phyloP scores from a whole-genome alignment of 2,329 filamentous ascomycete genomes.

The Clonostachys chloroleuca region DNA sequence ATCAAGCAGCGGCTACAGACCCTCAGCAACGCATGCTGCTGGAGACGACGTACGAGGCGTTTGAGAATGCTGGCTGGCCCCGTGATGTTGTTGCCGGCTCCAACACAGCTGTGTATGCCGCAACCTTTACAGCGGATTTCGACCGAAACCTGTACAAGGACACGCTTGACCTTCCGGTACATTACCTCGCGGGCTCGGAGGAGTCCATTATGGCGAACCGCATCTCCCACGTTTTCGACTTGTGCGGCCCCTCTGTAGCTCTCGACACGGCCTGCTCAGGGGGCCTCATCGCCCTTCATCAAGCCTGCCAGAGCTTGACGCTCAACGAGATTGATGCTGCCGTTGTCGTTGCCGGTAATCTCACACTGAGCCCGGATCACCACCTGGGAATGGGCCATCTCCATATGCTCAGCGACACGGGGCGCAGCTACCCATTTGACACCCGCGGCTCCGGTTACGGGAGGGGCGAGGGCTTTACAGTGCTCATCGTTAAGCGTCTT shows the following conservation, averaged over 20 bases:
- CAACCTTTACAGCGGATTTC: slow-evolving; percentile 42
- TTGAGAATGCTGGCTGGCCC: slow-evolving; percentile 47
- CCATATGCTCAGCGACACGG: background rate
- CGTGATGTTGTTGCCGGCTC: slow-evolving; percentile 40
- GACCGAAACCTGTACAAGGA: slow-evolving; percentile 38
- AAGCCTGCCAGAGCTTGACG: slow-evolving; percentile 41
- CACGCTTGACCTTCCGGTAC: slow-evolving; percentile 35
- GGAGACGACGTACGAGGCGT: slow-evolving; percentile 48
- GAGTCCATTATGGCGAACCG: slow-evolving; percentile 45
- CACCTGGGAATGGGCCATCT: slow-evolving; percentile 23
- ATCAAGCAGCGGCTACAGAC: slow-evolving; percentile 43
- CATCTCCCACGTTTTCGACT: slow-evolving; percentile 47
- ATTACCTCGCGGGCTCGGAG: slow-evolving; percentile 1
- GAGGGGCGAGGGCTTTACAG: slow-evolving; percentile 53
- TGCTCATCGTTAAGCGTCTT: slow-evolving; percentile 52
- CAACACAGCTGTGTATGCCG: slow-evolving; percentile 45
- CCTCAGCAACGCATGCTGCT: slow-evolving; percentile 48
- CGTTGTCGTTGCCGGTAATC: background rate
- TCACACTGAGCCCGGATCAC: slow-evolving; percentile 10
- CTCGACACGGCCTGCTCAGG: slow-evolving; percentile 46
- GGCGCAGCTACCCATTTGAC: background rate
- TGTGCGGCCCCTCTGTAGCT: slow-evolving; percentile 45
- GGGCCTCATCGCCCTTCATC: slow-evolving; percentile 38
- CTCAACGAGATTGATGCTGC: slow-evolving; percentile 13
- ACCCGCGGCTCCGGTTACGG: slow-evolving; percentile 41